Evolutionary conservation across 768 basidiomycete genomes (phyloP).

Genomic region (Chlorophyllum brunneum): DNA sequence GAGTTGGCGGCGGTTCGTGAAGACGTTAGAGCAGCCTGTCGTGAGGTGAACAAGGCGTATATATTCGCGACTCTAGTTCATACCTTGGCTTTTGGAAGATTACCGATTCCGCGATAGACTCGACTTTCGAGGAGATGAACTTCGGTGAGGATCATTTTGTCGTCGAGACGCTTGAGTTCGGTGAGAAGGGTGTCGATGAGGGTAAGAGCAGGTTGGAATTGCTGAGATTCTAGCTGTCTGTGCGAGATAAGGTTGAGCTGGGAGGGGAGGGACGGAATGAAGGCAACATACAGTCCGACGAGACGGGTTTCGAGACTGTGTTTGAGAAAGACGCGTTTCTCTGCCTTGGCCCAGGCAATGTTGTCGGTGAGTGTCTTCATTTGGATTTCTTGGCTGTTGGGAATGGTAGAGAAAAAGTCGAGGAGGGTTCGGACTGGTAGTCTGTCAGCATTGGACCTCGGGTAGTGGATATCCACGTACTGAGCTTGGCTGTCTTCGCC

Average conservation of each 20-base stretch:
- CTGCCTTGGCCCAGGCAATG: constrained; percentile 85
- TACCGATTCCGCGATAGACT: constrained; percentile 86
- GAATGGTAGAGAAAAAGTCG: constrained; percentile 80
- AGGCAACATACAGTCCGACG: constrained; percentile 54
- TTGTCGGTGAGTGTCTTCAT: constrained; percentile 87
- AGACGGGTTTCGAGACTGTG: constrained; percentile 91
- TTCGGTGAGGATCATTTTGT: constrained; percentile 97
- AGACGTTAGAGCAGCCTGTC: constrained; percentile 85
- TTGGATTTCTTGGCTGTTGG: constrained; percentile 69
- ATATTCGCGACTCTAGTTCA: constrained; percentile 7
- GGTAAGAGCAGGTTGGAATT: constrained; percentile 73
- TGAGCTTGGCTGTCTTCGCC: constrained; percentile 95
- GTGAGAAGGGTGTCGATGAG: constrained; percentile 86
- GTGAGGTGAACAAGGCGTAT: neutral
- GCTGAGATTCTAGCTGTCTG: constrained; percentile 71
- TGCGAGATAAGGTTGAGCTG: constrained; percentile 11
- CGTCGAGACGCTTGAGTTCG: constrained; percentile 90
- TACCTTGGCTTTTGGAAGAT: constrained; percentile 88
- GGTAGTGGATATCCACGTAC: constrained; percentile 36
- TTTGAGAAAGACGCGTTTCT: constrained; percentile 94
- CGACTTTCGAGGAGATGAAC: constrained; percentile 92
- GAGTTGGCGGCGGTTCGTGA: constrained; percentile 92
- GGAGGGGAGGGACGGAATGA: neutral
- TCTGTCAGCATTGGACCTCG: neutral
- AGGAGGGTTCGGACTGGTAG: constrained; percentile 84